Percentiles rank a stretch among this genome's conserved stretches.
Conservation (phyloP, 2,329 filamentous ascomycete genomes). For the Neoarthrinium moseri region DNA sequence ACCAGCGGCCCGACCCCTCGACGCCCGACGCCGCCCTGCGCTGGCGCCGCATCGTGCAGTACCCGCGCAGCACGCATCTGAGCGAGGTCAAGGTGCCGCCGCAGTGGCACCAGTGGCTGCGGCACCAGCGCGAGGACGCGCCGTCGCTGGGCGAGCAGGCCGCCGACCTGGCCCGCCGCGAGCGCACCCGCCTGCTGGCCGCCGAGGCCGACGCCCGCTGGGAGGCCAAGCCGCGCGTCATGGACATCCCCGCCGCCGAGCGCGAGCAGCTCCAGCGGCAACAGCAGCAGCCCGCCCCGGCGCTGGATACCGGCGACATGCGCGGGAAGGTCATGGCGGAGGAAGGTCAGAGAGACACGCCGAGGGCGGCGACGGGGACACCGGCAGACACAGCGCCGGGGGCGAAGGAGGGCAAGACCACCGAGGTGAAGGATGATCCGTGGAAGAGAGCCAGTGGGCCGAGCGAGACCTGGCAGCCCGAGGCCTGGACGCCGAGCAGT, state of each 20-base stretch:
- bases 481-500: constrained; percentile 57
- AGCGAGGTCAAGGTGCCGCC: constrained; percentile 58
- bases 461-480: constrained; percentile 66
- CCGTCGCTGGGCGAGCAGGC: constrained; percentile 58
- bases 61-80: constrained; percentile 52
- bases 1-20: constrained; percentile 24
- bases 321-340: constrained; percentile 16
- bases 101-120: constrained; percentile 69
- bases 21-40: constrained; percentile 35
- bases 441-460: constrained; percentile 56
- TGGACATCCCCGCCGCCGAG: constrained; percentile 2
- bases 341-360: constrained; percentile 1
- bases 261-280: constrained; percentile 2
- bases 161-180: constrained; percentile 50
- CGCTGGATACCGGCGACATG: constrained; percentile 19
- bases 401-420: not conserved
- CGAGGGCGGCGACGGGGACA: no score
- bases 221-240: constrained; percentile 53
- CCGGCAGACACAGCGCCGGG: no score
- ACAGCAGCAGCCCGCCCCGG: constrained; percentile 24
- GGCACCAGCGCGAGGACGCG: constrained; percentile 53
- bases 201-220: constrained; percentile 63
- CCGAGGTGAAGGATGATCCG: constrained; percentile 40
- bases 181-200: constrained; percentile 54
- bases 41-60: constrained; percentile 62